Percentiles rank a stretch among this genome's conserved stretches.
These are phyloP conservation scores for Nannizzia gypsea DNA, from an alignment of 2,329 filamentous ascomycete species.

Conservation along the genomic window DNA sequence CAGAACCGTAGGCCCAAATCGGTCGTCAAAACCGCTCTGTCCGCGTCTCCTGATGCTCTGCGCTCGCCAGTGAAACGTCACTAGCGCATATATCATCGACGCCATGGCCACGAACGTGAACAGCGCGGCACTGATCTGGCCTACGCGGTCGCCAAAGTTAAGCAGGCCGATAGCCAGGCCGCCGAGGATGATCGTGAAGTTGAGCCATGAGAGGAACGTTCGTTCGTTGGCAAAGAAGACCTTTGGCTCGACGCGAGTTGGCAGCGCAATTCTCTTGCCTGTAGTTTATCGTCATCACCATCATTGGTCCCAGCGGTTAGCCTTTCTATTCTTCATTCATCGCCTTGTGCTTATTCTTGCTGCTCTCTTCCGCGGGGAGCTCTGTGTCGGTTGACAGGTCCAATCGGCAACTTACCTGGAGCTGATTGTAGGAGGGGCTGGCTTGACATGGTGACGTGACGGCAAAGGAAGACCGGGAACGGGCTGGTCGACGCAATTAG, in stretches of 20 bases:
- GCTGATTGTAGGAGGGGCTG: conserved; percentile 92
- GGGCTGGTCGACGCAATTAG: background rate
- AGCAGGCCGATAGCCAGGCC: conserved; percentile 92
- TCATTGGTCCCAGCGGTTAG: background rate
- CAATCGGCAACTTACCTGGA: conserved; percentile 51
- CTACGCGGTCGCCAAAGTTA: conserved; percentile 91
- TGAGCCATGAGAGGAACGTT: conserved; percentile 98
- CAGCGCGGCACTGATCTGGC: conserved; percentile 83
- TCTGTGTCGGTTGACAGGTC: background rate
- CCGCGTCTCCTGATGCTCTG: conserved; percentile 83
- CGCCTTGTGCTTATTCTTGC: too few relatives aligned
- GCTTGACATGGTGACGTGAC: conserved; percentile 70
- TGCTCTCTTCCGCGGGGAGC: background rate
- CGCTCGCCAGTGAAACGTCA: conserved; percentile 95
- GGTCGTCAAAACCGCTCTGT: conserved; percentile 92
- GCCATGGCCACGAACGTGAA: conserved; percentile 92
- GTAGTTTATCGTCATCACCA: conserved; percentile 9
- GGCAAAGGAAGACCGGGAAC: background rate
- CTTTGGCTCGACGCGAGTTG: conserved; percentile 95
- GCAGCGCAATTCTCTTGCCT: conserved; percentile 98
- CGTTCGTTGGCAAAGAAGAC: conserved; percentile 99
- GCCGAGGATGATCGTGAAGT: conserved; percentile 97
- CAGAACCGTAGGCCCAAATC: conserved; percentile 83
- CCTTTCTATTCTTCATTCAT: too few relatives aligned
- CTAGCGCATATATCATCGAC: conserved; percentile 87